Evolutionary conservation across 305 asterid species (phyloP).

Genomic region (Ajuga reptans): DNA sequence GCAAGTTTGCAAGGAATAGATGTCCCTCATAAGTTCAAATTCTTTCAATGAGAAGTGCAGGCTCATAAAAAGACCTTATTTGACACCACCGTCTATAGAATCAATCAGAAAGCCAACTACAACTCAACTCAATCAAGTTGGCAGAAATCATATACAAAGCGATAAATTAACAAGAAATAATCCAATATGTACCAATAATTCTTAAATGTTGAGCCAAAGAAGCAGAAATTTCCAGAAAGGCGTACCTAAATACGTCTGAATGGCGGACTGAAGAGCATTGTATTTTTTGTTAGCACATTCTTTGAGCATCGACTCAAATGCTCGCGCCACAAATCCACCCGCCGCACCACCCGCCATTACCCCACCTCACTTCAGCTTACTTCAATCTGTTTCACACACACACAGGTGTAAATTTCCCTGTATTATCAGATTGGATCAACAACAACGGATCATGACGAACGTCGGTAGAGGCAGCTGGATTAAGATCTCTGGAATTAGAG

Average conservation of each 20-base stretch:
- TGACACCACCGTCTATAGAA: not conserved
- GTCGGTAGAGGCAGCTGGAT: not conserved
- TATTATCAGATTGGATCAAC: conserved; percentile 35
- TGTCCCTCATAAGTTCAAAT: too few species aligned
- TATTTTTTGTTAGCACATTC: conserved; percentile 74
- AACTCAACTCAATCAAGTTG: conserved; percentile 11
- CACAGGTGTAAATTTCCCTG: not conserved
- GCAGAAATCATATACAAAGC: conserved; percentile 5
- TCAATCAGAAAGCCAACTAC: conserved; percentile 1
- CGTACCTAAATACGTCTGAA: conserved; percentile 66
- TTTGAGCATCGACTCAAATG: conserved; percentile 93
- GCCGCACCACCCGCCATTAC: conserved; percentile 78
- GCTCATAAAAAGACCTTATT: too few species aligned
- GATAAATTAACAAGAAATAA: not conserved
- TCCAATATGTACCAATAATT: not conserved
- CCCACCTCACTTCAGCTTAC: conserved; percentile 22
- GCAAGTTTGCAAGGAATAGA: not conserved
- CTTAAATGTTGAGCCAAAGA: not conserved
- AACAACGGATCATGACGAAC: not conserved
- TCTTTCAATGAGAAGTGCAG: too few species aligned
- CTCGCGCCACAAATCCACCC: conserved; percentile 86
- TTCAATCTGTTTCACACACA: conserved; percentile 15
- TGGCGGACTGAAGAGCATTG: conserved; percentile 56
- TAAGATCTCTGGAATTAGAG: conserved; percentile 10
- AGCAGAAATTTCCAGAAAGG: not conserved